Base-by-base conservation (phyloP, 148 eudicot species). In the Polygonum aviculare region DNA sequence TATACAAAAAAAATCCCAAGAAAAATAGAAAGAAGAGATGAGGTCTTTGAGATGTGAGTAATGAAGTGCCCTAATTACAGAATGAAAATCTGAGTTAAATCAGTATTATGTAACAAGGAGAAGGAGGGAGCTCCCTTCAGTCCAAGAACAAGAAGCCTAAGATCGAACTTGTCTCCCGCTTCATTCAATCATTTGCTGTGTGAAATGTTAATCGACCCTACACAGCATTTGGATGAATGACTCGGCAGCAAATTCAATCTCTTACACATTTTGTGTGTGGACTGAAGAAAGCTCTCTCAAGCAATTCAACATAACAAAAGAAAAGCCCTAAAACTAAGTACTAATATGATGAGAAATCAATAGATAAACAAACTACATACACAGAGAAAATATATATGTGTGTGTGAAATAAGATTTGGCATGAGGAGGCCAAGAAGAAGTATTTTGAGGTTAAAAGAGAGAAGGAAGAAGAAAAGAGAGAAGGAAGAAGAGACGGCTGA, bases 81-180 rank as follows among this genome's bases (percentile, higher is more conserved):
- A 39, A 39, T 39, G 41, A 39, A 39, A 39, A 4, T 7, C 7
- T 4, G 41, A 39, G 40, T 39, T 39, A 4, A 39, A 4, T 4
- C 0, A 7, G 41, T 4, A 39, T 39, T 39, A 41, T 6, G 7
- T 7, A 44, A 44, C 10, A 6, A 44, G 47, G 47, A 7, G 44
- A 3, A 3, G 31, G 80, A 90, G 93, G 91, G 91, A 90, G 91
- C 93, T 90, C 93, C 93, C 93, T 90, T 90, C 91, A 88, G 91
- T 90, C 91, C 91, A 90, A 90, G 84, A 78, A 83, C 81, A 86
- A 86, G 82, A 85, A 89, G 85, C 74, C 72, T 79, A 82, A 80
- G 87, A 89, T 85, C 51, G 82, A 85, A 75, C 72, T 81, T 84
- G 85, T 76, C 93, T 91, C 91, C 89, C 87, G 88, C 88, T 35